These are phyloP conservation scores for Wallemia mellicola DNA, from an alignment of 1,284 basidiomycete species.

Conservation along the genomic window DNA sequence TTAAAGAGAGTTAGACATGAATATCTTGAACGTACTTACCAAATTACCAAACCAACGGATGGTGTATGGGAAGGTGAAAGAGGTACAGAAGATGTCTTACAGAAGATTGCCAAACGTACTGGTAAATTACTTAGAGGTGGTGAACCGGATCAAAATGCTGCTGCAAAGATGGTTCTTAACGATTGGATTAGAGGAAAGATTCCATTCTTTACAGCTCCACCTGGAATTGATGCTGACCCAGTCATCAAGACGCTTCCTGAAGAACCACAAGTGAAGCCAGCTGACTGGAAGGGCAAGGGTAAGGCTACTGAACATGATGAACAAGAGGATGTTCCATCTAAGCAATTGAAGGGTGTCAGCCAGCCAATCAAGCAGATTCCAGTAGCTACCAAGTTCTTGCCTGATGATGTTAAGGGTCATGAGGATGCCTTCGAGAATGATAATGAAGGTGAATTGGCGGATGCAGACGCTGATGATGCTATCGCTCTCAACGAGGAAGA, in stretches of 20 bases:
- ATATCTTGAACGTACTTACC: constrained; percentile 77
- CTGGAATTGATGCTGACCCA: constrained; percentile 18
- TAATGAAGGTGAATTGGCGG: constrained; percentile 15
- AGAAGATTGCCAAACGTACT: constrained; percentile 60
- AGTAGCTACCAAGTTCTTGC: constrained; percentile 26
- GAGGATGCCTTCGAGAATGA: constrained; percentile 14
- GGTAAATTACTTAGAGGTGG: constrained; percentile 80
- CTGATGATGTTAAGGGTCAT: constrained; percentile 26
- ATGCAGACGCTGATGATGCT: constrained; percentile 11
- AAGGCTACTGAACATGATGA: constrained; percentile 16
- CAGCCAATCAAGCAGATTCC: constrained; percentile 26
- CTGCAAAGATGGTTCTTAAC: constrained; percentile 79
- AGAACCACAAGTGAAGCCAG: constrained; percentile 13
- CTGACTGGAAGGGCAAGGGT: constrained; percentile 22
- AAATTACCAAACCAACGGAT: constrained; percentile 20
- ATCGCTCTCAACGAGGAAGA: constrained; percentile 11
- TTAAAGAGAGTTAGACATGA: constrained; percentile 70
- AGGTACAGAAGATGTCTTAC: constrained; percentile 43
- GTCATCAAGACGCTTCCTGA: constrained; percentile 1
- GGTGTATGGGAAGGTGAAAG: constrained; percentile 18
- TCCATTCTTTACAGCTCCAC: constrained; percentile 57
- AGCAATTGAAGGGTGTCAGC: constrained; percentile 23
- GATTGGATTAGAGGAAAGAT: constrained; percentile 96
- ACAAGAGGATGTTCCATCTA: constrained; percentile 15
- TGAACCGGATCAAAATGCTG: constrained; percentile 71